phyloP scores from a whole-genome alignment of 306 rosid genomes.

The Cucurbita maxima region DNA sequence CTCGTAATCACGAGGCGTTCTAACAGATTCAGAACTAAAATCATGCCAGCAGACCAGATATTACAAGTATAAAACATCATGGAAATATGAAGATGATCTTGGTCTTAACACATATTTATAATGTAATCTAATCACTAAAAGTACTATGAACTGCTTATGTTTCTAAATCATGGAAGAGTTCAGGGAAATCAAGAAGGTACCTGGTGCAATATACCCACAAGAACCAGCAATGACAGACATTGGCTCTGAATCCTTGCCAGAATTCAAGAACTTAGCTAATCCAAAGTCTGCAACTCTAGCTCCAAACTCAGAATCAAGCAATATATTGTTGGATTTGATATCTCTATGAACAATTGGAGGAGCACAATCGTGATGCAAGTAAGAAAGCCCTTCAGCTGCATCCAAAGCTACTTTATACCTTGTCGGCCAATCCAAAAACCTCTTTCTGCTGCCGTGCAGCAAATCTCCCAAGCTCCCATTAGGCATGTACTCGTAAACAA shows the following conservation, averaged over 20 bases:
- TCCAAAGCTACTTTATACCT: slow-evolving; percentile 56
- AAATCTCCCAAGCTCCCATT: slow-evolving; percentile 66
- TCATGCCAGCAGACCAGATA: neutral
- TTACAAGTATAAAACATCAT: neutral
- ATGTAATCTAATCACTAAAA: neutral
- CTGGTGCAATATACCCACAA: slow-evolving; percentile 67
- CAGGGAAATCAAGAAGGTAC: slow-evolving; percentile 19
- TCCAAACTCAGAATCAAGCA: slow-evolving; percentile 54
- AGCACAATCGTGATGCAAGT: slow-evolving; percentile 70
- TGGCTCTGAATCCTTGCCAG: slow-evolving; percentile 20
- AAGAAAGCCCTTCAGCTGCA: slow-evolving; percentile 77
- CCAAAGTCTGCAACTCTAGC: slow-evolving; percentile 82
- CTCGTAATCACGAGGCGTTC: neutral
- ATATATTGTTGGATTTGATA: slow-evolving; percentile 60
- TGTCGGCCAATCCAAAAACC: slow-evolving; percentile 52
- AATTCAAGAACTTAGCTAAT: slow-evolving; percentile 33
- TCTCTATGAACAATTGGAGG: slow-evolving; percentile 72
- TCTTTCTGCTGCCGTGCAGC: slow-evolving; percentile 33
- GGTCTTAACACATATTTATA: neutral
- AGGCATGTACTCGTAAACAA: slow-evolving; percentile 81
- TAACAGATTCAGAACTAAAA: neutral
- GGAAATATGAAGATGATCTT: neutral
- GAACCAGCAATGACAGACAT: slow-evolving; percentile 60
- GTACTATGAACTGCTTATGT: neutral
- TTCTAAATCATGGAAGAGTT: neutral